Evolutionary conservation across 805 yeast genomes (phyloP), one percentile per base, ranked within the genome.

Genomic region (Barnettozyma wickerhamii): DNA sequence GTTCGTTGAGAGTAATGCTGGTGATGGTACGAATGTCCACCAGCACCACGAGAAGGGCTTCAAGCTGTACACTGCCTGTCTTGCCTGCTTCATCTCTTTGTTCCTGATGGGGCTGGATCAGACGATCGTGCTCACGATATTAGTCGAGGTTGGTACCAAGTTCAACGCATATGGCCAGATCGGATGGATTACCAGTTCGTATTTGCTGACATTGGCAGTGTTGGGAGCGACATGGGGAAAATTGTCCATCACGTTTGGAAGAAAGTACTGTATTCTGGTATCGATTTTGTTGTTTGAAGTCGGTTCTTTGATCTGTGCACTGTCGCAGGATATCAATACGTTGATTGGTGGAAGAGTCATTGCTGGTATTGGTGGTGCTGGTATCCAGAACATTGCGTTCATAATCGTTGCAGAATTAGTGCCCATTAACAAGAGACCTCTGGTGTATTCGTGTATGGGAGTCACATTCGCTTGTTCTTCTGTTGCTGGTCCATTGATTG

Each of bases 331-430:
- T 26, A 79, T 84, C 78, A 64, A 70, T 40, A 72, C 75, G 69
- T 59, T 84, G 35, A 79, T 84, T 44, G 87, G 79, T 4, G 90
- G 88, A 1, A 69, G 95, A 51, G 81, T 77, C 7, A 62, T 84
- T 17, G 77, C 79, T 39, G 93, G 93, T 38, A 54, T 78, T 26
- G 91, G 90, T 13, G 88, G 81, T 9, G 82, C 85, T 28, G 84
- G 84, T 19, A 70, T 81, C 35, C 79, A 75, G 50, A 66, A 80
- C 2, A 62, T 79, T 58, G 74, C 71, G 5, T 68, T 74, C 45
- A 74, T 81, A 23, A 74, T 83, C 20, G 63, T 15, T 20, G 20
- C 14, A 3, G 86, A 80, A 50, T 18, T 42, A 30, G 69, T 71
- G 1, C 54, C 64, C 10, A 65, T 71, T 0, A 40, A 50, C 18